Base-by-base conservation (phyloP, 306 rosid species). In the barrel medic (Medicago truncatula) region DNA sequence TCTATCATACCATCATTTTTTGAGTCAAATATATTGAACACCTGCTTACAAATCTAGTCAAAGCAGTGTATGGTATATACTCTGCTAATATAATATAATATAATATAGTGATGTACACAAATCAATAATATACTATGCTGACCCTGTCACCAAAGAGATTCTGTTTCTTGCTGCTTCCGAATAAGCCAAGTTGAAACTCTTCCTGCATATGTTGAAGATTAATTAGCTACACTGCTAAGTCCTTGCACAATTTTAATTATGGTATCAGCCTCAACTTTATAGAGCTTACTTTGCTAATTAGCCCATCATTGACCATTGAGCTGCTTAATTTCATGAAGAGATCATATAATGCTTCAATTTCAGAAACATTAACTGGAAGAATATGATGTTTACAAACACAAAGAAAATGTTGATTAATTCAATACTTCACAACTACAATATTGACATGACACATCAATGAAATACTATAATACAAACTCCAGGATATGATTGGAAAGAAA, bases 151-250 rank as follows among this genome's bases (percentile, higher is more conserved):
- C 73, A 47, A 83, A 83, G 43, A 84, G 82, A 79, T 57, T 83
- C 28, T 43, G 83, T 72, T 62, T 81, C 82, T 86, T 66, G 72
- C 84, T 81, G 80, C 76, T 84, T 71, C 89, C 76, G 64, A 84
- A 75, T 71, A 90, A 64, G 57, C 86, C 87, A 13, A 86, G 89
- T 63, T 81, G 95, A 81, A 90, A 83, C 57, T 90, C 89, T 79
- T 86, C 92, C 90, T 84, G 83, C 69, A 52, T 25, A 20, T 21
- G 15, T 75, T 83, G 54, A 34, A 78, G 7, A 62, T 53, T 50
- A 15, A 0, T 13, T 14, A 28, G 14, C 31, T 60, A 60, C 66
- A 40, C 70, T 59, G 57, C 17, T 71, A 14, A 54, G 68, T 11
- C 47, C 31, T 8, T 64, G 20, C 53, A 82, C 68, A 68, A 41